These are phyloP conservation scores for Pseudocercospora macadamiae DNA, from an alignment of 2,329 filamentous ascomycete species.

Conservation along the genomic window DNA sequence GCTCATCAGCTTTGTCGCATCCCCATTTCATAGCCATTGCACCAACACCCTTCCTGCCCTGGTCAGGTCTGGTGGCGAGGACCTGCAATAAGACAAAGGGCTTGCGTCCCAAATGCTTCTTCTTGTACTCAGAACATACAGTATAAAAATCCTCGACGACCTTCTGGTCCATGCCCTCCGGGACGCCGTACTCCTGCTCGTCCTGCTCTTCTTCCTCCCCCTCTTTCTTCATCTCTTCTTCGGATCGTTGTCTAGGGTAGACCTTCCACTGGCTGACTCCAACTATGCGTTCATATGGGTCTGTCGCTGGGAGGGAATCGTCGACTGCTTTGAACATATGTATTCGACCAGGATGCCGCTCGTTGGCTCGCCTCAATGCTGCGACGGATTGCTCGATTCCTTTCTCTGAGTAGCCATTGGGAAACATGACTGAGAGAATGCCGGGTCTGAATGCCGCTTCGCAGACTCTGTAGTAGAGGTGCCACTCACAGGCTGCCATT, in stretches of 20 bases:
- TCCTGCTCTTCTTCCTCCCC: constrained; percentile 29
- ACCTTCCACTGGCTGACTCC: constrained; percentile 39
- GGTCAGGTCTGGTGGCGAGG: constrained; percentile 43
- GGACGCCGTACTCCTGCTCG: constrained; percentile 17
- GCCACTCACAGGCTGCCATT: constrained; percentile 30
- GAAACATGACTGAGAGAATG: constrained; percentile 36
- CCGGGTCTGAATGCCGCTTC: constrained; percentile 33
- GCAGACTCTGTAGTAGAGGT: constrained; percentile 29
- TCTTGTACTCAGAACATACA: constrained; percentile 22
- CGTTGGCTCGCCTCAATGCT: constrained; percentile 14
- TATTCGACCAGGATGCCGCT: constrained; percentile 23
- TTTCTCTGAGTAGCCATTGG: constrained; percentile 29
- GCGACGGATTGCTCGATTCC: constrained; percentile 18
- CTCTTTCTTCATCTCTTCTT: constrained; percentile 33
- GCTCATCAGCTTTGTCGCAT: constrained; percentile 43
- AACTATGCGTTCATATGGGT: constrained; percentile 30
- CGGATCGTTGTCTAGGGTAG: constrained; percentile 29
- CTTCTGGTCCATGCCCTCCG: constrained; percentile 24
- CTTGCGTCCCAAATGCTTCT: constrained; percentile 31
- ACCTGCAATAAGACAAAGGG: constrained; percentile 35
- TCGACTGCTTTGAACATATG: constrained; percentile 35
- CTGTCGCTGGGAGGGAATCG: constrained; percentile 29
- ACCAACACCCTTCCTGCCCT: constrained; percentile 46
- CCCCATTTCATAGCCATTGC: constrained; percentile 44
- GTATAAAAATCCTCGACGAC: constrained; percentile 29